Percentiles rank a stretch among this genome's conserved stretches.
Conservation (phyloP, 1,284 basidiomycete species). For the Fomitopsis palustris region DNA sequence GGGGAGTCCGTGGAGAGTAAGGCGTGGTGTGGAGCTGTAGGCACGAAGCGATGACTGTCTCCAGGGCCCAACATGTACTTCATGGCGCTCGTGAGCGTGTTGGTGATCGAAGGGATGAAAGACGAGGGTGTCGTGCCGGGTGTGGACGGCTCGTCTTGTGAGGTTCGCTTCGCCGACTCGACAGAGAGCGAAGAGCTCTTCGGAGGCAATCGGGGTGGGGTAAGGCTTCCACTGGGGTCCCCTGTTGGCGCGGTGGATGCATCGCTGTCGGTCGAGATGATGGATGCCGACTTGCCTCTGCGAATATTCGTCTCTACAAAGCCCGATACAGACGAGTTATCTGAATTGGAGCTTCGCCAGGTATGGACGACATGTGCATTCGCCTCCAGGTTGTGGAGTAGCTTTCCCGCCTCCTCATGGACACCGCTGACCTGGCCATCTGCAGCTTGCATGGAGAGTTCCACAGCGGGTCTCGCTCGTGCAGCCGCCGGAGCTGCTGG, state of each 20-base stretch:
- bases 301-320: constrained; percentile 38
- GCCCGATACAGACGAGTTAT: constrained; percentile 22
- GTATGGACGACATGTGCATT: constrained; percentile 16
- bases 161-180: not conserved
- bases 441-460: constrained; percentile 46
- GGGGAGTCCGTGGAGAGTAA: constrained; percentile 34
- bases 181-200: constrained; percentile 21
- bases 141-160: not conserved
- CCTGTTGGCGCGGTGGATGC: constrained; percentile 29
- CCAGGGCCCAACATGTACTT: constrained; percentile 46
- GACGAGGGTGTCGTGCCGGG: constrained; percentile 23
- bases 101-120: constrained; percentile 46
- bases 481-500: constrained; percentile 37
- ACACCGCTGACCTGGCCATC: constrained; percentile 44
- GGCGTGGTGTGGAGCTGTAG: constrained; percentile 15
- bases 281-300: constrained; percentile 35
- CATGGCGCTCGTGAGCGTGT: constrained; percentile 53
- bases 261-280: constrained; percentile 36
- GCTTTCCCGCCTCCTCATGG: constrained; percentile 40
- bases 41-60: constrained; percentile 26
- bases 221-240: constrained; percentile 5
- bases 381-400: constrained; percentile 47
- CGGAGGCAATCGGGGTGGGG: constrained; percentile 25
- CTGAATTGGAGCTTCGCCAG: constrained; percentile 20
- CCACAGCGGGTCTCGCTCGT: constrained; percentile 58